A percentile compares a stretch with the other conserved stretches of the same genome.
These are phyloP conservation scores for Mortierella sp. DNA, from an alignment of 371 early-diverging fungal species.

Conservation along the genomic window DNA sequence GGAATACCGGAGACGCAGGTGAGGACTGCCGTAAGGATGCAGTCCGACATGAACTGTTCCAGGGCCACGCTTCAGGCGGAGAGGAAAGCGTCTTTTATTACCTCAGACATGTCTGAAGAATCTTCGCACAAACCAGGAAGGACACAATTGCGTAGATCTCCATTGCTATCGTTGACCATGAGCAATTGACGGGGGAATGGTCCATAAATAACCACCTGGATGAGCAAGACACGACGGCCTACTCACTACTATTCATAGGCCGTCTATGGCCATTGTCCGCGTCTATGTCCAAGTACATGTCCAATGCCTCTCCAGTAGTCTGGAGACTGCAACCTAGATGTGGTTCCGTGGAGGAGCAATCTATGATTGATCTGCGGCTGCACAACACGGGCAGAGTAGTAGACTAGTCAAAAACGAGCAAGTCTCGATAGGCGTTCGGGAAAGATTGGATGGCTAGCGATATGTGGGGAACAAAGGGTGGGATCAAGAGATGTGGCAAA, in stretches of 20 bases:
- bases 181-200: not conserved
- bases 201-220: not conserved
- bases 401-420: not conserved
- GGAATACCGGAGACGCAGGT: not conserved
- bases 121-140: no score
- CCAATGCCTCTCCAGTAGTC: not conserved
- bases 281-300: not conserved
- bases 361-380: not conserved
- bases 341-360: not conserved
- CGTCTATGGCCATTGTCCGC: no score
- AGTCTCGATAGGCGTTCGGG: not conserved
- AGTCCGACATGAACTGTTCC: no score
- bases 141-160: not conserved
- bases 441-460: not conserved
- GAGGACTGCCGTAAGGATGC: not conserved
- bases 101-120: no score
- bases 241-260: no score
- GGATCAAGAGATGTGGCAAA: not conserved
- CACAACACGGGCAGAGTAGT: not conserved
- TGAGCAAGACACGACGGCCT: not conserved
- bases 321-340: not conserved
- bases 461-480: not conserved
- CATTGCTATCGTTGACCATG: not conserved
- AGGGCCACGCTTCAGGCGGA: no score
- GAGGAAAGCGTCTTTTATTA: no score